These are phyloP conservation scores for Clonostachys byssicola DNA, from an alignment of 2,329 filamentous ascomycete genomes.

Conservation along the genomic window DNA sequence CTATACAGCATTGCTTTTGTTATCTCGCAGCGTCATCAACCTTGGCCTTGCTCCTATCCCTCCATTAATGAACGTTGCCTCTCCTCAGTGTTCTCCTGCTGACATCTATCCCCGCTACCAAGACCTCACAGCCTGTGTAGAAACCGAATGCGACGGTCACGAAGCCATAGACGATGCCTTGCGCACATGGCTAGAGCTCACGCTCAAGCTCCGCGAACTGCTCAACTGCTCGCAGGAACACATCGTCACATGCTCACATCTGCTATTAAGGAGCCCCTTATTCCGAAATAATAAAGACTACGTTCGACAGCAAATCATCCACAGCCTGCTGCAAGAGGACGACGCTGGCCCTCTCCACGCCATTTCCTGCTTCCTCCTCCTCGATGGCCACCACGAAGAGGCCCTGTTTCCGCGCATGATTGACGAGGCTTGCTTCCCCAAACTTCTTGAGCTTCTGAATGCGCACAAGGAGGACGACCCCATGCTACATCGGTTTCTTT, in stretches of 20 bases:
- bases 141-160: constrained; percentile 42
- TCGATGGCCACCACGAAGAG: constrained; percentile 79
- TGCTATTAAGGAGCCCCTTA: constrained; percentile 70
- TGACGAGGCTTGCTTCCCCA: constrained; percentile 75
- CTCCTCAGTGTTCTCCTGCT: not conserved
- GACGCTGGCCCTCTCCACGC: constrained; percentile 75
- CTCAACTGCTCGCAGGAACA: constrained; percentile 74
- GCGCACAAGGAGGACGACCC: constrained; percentile 60
- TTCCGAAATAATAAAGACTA: constrained; percentile 77
- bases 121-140: constrained; percentile 46
- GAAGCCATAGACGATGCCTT: constrained; percentile 77
- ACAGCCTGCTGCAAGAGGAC: constrained; percentile 87
- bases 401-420: constrained; percentile 83
- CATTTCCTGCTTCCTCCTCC: constrained; percentile 78
- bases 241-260: constrained; percentile 73
- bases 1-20: not conserved
- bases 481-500: constrained; percentile 71
- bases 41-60: too few relatives aligned
- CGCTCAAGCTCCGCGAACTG: constrained; percentile 72
- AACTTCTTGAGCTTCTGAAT: constrained; percentile 78
- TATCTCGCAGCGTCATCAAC: not conserved
- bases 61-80: too few relatives aligned
- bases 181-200: constrained; percentile 77
- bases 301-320: constrained; percentile 87
- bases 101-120: not conserved